phyloP scores from a whole-genome alignment of 148 eudicot genomes.

The Rhododendron ovatum region DNA sequence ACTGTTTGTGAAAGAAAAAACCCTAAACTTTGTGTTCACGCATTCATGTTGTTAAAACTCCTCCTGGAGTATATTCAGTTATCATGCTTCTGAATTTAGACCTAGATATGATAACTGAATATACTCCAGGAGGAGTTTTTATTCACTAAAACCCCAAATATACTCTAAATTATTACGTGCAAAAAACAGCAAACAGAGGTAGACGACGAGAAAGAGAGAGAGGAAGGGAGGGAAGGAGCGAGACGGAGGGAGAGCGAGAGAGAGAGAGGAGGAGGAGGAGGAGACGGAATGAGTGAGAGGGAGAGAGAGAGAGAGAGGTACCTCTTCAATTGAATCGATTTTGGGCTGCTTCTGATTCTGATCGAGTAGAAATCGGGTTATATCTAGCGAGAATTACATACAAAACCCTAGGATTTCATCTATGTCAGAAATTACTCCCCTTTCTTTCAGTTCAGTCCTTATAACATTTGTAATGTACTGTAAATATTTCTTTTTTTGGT shows the following conservation, averaged over 20 bases:
- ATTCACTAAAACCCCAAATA: background rate
- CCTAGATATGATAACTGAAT: too few relatives aligned
- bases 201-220: background rate
- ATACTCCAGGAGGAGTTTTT: background rate
- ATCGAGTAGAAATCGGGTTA: background rate
- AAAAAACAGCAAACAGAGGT: background rate
- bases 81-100: too few relatives aligned
- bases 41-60: too few relatives aligned
- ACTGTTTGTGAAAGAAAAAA: too few relatives aligned
- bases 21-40: too few relatives aligned
- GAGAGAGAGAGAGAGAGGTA: background rate
- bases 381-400: background rate
- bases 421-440: background rate
- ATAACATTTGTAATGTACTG: too few relatives aligned
- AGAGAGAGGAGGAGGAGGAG: too few relatives aligned
- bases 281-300: background rate
- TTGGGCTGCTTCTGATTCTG: background rate
- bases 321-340: background rate
- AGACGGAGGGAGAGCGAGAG: background rate
- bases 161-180: background rate
- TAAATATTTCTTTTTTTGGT: too few relatives aligned
- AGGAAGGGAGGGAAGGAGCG: background rate
- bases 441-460: background rate
- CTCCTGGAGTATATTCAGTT: too few relatives aligned
- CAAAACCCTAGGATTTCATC: background rate